A percentile compares a stretch with the other conserved stretches of the same genome.
Evolutionary conservation across 306 rosid genomes (phyloP).

Genomic region (Gastrolobium bilobum): DNA sequence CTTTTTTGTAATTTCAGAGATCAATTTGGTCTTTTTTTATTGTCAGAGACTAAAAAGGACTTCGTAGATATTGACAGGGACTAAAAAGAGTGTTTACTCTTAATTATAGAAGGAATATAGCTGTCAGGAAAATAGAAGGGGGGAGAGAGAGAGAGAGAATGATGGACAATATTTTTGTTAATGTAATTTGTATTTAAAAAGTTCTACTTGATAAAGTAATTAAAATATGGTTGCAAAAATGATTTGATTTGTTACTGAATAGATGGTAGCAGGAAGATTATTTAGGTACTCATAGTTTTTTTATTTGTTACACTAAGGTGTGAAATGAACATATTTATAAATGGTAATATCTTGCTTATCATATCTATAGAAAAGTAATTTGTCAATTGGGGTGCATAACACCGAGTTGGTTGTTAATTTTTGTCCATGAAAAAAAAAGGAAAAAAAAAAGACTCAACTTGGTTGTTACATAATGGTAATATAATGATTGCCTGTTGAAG

Average conservation of each 20-base stretch:
- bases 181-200: neutral
- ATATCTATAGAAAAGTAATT: slow-evolving; percentile 22
- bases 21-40: no score
- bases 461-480: neutral
- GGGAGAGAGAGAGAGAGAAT: neutral
- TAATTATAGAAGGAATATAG: no score
- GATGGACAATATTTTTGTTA: slow-evolving; percentile 24
- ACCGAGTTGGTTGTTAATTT: neutral
- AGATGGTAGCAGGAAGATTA: slow-evolving; percentile 8
- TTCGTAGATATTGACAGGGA: no score
- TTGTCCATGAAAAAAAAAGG: neutral
- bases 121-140: neutral
- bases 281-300: neutral
- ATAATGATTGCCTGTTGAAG: neutral
- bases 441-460: neutral
- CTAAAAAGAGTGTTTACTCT: no score
- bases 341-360: slow-evolving; percentile 14
- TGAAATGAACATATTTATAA: neutral
- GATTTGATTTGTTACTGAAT: slow-evolving; percentile 2
- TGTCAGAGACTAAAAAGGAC: no score
- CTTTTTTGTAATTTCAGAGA: no score
- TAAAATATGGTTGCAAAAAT: slow-evolving; percentile 3
- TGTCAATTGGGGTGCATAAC: neutral
- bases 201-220: slow-evolving; percentile 5
- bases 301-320: neutral